phyloP scores from a whole-genome alignment of 345 rosid genomes.

The Lenwebbia sp. region DNA sequence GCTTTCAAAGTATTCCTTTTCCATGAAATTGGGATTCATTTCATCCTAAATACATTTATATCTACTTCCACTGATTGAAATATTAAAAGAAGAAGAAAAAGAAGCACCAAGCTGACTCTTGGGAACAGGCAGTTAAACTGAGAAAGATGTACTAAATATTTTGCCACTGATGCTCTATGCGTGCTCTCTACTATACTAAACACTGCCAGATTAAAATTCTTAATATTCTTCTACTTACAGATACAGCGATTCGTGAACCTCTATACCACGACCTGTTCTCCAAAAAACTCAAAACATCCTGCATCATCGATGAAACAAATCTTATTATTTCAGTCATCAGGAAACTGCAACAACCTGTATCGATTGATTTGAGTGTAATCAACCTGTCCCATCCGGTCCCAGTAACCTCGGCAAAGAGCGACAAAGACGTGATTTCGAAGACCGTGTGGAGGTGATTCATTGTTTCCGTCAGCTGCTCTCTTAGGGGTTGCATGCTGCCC shows the following conservation, averaged over 20 bases:
- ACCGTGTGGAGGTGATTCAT: slow-evolving; percentile 69
- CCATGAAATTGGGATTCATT: background rate
- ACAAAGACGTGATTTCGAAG: slow-evolving; percentile 70
- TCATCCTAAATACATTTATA: background rate
- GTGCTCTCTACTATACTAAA: background rate
- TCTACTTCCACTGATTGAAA: background rate
- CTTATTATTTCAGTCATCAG: background rate
- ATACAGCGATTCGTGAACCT: slow-evolving; percentile 75
- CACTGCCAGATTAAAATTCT: background rate
- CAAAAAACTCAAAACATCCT: slow-evolving; percentile 80
- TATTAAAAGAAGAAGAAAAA: background rate
- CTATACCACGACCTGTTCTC: slow-evolving; percentile 96
- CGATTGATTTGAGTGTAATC: background rate
- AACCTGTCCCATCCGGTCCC: slow-evolving; percentile 98
- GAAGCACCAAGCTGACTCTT: background rate
- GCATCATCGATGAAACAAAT: background rate
- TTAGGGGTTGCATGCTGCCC: slow-evolving; percentile 69
- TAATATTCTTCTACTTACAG: slow-evolving; percentile 39
- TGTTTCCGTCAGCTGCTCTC: slow-evolving; percentile 66
- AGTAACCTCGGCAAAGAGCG: slow-evolving; percentile 73
- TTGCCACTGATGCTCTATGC: background rate
- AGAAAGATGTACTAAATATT: background rate
- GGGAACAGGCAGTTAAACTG: too few relatives aligned
- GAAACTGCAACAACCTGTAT: background rate
- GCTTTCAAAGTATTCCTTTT: background rate